Evolutionary conservation across 139 green algal species (phyloP).

Genomic region (Picochlorum sp.): DNA sequence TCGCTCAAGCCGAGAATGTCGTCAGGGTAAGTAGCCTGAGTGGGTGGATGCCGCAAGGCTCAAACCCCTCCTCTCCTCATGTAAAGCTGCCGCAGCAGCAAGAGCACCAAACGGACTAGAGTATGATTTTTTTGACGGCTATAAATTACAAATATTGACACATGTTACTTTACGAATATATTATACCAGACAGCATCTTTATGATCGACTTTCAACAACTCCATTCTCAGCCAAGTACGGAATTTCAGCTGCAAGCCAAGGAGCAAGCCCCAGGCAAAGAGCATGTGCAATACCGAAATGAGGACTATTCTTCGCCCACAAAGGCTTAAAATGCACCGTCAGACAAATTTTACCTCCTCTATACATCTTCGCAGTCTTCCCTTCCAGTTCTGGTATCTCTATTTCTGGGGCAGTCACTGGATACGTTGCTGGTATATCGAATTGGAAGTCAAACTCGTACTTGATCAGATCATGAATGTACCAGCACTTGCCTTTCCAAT

Average conservation of each 20-base stretch:
- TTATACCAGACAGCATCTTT: background rate
- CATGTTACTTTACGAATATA: no score
- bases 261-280: slow-evolving; percentile 86
- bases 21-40: slow-evolving; percentile 6
- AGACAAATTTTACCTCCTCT: slow-evolving; percentile 92
- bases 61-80: no score
- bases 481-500: slow-evolving; percentile 60
- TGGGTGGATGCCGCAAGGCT: slow-evolving; percentile 7
- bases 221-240: slow-evolving; percentile 82
- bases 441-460: slow-evolving; percentile 96
- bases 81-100: no score
- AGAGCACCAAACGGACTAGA: no score
- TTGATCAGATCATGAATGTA: slow-evolving; percentile 91
- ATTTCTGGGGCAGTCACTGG: slow-evolving; percentile 86
- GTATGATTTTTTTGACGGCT: no score
- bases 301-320: slow-evolving; percentile 86
- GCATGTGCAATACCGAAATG: slow-evolving; percentile 94
- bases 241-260: slow-evolving; percentile 93
- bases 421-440: slow-evolving; percentile 92
- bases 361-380: slow-evolving; percentile 98
- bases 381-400: slow-evolving; percentile 89
- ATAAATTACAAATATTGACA: no score
- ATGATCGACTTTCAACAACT: slow-evolving; percentile 53
- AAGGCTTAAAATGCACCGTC: slow-evolving; percentile 96
- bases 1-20: background rate